Conservation (phyloP, 148 eudicot genomes). For the Salicornia ramosissima region DNA sequence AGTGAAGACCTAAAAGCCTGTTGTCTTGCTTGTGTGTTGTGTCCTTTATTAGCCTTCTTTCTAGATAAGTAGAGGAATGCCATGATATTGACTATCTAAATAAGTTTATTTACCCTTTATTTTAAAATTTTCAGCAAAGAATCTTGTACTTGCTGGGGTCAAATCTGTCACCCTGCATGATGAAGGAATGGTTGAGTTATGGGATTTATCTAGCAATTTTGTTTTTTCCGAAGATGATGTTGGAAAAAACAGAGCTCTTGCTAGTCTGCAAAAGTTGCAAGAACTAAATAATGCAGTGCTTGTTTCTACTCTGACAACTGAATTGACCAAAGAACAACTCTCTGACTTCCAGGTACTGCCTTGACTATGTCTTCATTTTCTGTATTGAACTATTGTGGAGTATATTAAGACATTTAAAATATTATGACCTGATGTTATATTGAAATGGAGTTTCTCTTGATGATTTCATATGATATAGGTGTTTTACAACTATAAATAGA, state of each 20-base stretch:
- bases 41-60: neutral
- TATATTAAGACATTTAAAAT: neutral
- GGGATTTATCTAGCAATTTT: slow-evolving; percentile 76
- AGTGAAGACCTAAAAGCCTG: neutral
- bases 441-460: neutral
- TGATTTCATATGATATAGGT: neutral
- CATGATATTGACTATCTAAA: neutral
- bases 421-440: neutral
- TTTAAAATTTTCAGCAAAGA: slow-evolving; percentile 45
- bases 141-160: slow-evolving; percentile 70
- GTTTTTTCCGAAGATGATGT: slow-evolving; percentile 55
- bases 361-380: neutral
- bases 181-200: slow-evolving; percentile 55
- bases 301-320: slow-evolving; percentile 43
- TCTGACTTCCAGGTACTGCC: slow-evolving; percentile 56
- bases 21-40: neutral
- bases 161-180: slow-evolving; percentile 70
- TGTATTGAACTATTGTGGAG: neutral
- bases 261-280: slow-evolving; percentile 60
- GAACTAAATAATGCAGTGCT: slow-evolving; percentile 71
- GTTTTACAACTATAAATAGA: neutral
- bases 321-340: slow-evolving; percentile 46
- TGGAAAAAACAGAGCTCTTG: slow-evolving; percentile 67
- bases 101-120: neutral
- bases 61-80: neutral